Evolutionary conservation across 192 early-diverging fungal genomes (phyloP).

Genomic region (Coemansia sp.): DNA sequence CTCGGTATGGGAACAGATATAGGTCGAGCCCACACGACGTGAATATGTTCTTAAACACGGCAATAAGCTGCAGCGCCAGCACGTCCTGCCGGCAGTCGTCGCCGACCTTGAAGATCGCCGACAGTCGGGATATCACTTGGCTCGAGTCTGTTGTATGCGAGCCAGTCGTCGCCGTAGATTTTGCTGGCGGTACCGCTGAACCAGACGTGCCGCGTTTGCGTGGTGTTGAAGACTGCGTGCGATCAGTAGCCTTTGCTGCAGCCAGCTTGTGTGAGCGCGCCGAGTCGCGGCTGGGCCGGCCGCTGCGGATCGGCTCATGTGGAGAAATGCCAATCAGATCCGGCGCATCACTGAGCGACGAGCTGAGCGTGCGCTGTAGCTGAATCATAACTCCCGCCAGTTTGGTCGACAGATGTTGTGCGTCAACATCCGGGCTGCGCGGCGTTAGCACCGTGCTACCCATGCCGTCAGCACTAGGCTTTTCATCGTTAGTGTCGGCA

Average conservation of each 20-base stretch:
- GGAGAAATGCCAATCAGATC: constrained; percentile 48
- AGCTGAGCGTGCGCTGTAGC: constrained; percentile 28
- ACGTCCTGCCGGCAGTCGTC: constrained; percentile 99
- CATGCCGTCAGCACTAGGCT: neutral
- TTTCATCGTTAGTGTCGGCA: neutral
- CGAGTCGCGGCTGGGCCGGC: constrained; percentile 35
- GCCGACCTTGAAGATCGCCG: constrained; percentile 99
- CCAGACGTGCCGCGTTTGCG: constrained; percentile 10
- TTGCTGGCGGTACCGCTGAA: neutral
- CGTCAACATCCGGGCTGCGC: constrained; percentile 17
- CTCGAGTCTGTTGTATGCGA: neutral
- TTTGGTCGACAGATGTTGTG: constrained; percentile 24
- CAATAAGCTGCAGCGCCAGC: constrained; percentile 95
- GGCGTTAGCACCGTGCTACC: neutral
- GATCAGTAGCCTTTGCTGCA: neutral
- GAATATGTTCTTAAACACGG: constrained; percentile 96
- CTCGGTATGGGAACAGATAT: constrained; percentile 95
- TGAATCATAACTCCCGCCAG: constrained; percentile 33
- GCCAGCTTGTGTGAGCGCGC: constrained; percentile 19
- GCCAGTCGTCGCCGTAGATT: neutral
- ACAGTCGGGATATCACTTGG: constrained; percentile 62
- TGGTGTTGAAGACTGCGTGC: neutral
- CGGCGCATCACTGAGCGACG: constrained; percentile 45
- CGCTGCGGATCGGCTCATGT: constrained; percentile 15
- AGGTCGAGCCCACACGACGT: constrained; percentile 86